Conservation (phyloP, 495 filamentous ascomycete genomes). For the Clohesyomyces aquaticus region DNA sequence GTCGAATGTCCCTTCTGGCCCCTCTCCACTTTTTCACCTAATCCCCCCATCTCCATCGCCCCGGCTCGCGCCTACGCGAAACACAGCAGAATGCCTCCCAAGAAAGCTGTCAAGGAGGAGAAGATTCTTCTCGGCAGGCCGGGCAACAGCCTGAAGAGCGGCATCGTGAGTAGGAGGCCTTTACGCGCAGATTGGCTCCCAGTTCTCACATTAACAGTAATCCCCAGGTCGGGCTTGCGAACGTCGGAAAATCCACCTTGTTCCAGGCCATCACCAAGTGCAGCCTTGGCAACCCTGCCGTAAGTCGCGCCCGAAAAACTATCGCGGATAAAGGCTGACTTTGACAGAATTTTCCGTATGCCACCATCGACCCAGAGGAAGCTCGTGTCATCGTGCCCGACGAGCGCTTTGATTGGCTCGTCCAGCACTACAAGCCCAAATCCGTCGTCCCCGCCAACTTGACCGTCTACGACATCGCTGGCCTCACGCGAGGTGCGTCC, state of each 20-base stretch:
- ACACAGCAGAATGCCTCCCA: slow-evolving; percentile 70
- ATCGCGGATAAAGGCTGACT: slow-evolving; percentile 27
- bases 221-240: slow-evolving; percentile 90
- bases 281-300: slow-evolving; percentile 93
- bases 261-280: slow-evolving; percentile 99
- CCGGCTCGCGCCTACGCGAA: slow-evolving; percentile 44
- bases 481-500: slow-evolving; percentile 92
- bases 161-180: slow-evolving; percentile 83
- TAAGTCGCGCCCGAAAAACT: slow-evolving; percentile 48
- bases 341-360: slow-evolving; percentile 91
- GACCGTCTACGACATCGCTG: slow-evolving; percentile 99
- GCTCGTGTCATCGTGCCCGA: slow-evolving; percentile 97
- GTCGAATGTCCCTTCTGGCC: slow-evolving; percentile 31
- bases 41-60: slow-evolving; percentile 43
- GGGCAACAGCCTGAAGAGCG: slow-evolving; percentile 98
- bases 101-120: slow-evolving; percentile 70
- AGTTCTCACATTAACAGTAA: slow-evolving; percentile 41
- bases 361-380: slow-evolving; percentile 98
- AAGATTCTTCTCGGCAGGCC: slow-evolving; percentile 90
- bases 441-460: slow-evolving; percentile 94
- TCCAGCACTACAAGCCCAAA: slow-evolving; percentile 94
- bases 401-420: slow-evolving; percentile 93
- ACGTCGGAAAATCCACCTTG: slow-evolving; percentile 98
- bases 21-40: slow-evolving; percentile 17
- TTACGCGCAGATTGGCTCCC: slow-evolving; percentile 29